Conservation (phyloP, 192 early-diverging fungal genomes). For the Cladochytrium replicatum region DNA sequence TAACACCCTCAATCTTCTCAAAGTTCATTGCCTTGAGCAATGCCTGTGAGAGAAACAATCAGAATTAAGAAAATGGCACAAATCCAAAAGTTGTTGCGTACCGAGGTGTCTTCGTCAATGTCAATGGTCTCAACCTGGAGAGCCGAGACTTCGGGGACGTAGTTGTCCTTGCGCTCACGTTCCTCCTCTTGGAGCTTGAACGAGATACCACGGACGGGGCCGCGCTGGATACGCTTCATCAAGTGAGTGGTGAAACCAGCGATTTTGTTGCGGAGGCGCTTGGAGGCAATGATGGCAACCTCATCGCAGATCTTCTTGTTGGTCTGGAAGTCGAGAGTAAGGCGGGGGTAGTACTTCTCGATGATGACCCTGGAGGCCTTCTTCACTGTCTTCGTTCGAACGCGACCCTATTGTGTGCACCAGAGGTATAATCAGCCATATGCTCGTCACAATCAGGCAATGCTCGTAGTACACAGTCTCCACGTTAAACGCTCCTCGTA, state of each 20-base stretch:
- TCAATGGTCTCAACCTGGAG: constrained; percentile 83
- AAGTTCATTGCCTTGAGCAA: constrained; percentile 96
- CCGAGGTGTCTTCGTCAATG: constrained; percentile 90
- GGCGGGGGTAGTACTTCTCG: constrained; percentile 99
- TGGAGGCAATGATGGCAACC: constrained; percentile 95
- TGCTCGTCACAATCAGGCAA: too few relatives aligned
- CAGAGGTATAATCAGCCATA: too few relatives aligned
- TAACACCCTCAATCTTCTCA: constrained; percentile 80
- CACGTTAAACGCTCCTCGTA: too few relatives aligned
- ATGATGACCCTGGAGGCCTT: constrained; percentile 99
- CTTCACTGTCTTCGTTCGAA: constrained; percentile 99
- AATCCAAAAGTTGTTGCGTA: constrained; percentile 39
- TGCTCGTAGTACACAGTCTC: too few relatives aligned
- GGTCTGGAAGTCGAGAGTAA: constrained; percentile 99
- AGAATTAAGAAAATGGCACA: too few relatives aligned
- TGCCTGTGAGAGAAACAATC: constrained; percentile 37
- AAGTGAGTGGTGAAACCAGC: constrained; percentile 99
- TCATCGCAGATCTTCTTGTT: constrained; percentile 99
- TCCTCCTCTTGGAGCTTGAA: constrained; percentile 99
- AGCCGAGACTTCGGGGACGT: constrained; percentile 97
- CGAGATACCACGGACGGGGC: constrained; percentile 98
- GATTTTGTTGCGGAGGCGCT: constrained; percentile 99
- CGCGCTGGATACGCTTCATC: constrained; percentile 99
- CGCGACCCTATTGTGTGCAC: too few relatives aligned
- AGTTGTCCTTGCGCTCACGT: constrained; percentile 99